phyloP scores from a whole-genome alignment of 768 basidiomycete species.

The Termitomyces sp. region DNA sequence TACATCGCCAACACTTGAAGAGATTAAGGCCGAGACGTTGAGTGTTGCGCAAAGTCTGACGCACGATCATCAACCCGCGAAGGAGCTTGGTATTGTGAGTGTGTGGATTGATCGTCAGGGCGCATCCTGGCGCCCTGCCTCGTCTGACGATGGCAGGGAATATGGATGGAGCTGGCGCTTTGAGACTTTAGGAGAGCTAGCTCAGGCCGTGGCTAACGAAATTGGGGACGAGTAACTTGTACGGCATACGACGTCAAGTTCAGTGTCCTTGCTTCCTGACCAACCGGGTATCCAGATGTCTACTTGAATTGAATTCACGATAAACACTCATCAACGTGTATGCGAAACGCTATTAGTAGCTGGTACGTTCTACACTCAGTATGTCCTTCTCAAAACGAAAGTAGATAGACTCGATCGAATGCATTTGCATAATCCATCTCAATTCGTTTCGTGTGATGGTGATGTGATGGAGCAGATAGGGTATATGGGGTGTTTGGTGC shows the following conservation, averaged over 20 bases:
- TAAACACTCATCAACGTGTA: too few species aligned
- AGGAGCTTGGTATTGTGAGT: slow-evolving; percentile 47
- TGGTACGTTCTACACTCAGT: too few species aligned
- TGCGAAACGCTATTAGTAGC: too few species aligned
- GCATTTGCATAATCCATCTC: too few species aligned
- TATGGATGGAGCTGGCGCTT: slow-evolving; percentile 50
- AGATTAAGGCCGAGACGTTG: slow-evolving; percentile 46
- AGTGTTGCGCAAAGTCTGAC: slow-evolving; percentile 64
- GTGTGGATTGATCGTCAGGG: slow-evolving; percentile 65
- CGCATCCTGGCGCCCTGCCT: slow-evolving; percentile 35
- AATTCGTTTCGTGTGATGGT: too few species aligned
- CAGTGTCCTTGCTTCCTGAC: background rate
- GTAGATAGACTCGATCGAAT: too few species aligned
- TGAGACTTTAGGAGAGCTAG: slow-evolving; percentile 57
- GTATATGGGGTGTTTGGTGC: too few species aligned
- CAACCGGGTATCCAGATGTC: too few species aligned
- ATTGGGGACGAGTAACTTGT: background rate
- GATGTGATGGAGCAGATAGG: too few species aligned
- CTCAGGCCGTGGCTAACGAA: slow-evolving; percentile 51
- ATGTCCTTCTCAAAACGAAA: too few species aligned
- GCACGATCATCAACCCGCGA: slow-evolving; percentile 67
- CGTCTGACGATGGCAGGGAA: slow-evolving; percentile 21
- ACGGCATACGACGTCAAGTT: background rate
- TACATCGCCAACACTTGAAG: slow-evolving; percentile 18
- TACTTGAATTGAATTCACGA: too few species aligned